Base-by-base conservation (phyloP, 2,329 filamentous ascomycete species). In the Trichoderma koningiopsis region DNA sequence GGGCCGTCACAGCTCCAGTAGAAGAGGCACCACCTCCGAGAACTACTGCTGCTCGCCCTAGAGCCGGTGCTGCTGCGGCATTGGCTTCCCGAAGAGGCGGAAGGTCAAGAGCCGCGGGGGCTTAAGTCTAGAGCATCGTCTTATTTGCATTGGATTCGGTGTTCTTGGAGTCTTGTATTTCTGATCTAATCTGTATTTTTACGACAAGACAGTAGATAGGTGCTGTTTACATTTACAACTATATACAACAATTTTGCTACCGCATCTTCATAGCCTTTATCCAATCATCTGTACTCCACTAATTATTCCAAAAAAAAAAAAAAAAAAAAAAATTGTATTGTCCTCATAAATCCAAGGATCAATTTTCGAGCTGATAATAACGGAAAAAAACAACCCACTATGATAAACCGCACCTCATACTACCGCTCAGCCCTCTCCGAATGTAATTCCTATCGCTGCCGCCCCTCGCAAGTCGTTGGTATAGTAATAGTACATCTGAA, bases 81-180 rank as follows among this genome's bases (percentile, higher is more conserved):
- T 0, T 58, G 35, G 69, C 69, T 55, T 57, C 75, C 53, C 72
- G 77, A 58, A 74, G 77, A 55, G 77, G 77, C 37, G 76, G 75
- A 0, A 74, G 75, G 33, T 72, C 75, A 19, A 75, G 74, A 40
- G 68, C 75, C 16, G 37, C 40, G 4, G 49, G 10, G 63, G 57
- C 5, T 5, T 55, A 57, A 37, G 5, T 11, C 13, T 1, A 14
- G 16, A 31, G 4, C 24, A n/a, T 56, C 29, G 8, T 24, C 8
- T n/a, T 5, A 27, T 52, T 52, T 67, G 64, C 64, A 67, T 67
- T 47, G 40, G 24, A 37, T 37, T 16, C 10, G 55, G 64, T 35
- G 40, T 58, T 67, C 14, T 11, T 11, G 64, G 64, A 59, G 64
- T 67, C n/a, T 7, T 29, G 19, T 37, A 27, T 19, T 43, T 43